A percentile compares a stretch with the other conserved stretches of the same genome.
phyloP scores from a whole-genome alignment of 2,329 filamentous ascomycete species.

The Botrytis hyacinthi region DNA sequence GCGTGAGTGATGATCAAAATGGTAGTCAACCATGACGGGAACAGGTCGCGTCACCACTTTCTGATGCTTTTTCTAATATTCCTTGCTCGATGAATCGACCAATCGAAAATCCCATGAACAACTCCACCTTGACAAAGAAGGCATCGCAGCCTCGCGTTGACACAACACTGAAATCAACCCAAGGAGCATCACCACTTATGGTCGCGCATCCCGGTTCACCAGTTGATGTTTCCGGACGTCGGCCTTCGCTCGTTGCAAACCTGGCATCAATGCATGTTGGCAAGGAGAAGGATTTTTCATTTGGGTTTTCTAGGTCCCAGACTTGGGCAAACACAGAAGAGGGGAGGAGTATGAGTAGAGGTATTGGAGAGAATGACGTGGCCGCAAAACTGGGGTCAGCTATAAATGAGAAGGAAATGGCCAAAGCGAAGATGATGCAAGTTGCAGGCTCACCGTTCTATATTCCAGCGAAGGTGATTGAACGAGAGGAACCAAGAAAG shows the following conservation, averaged over 20 bases:
- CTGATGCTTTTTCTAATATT: conserved; percentile 37
- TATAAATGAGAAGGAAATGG: conserved; percentile 22
- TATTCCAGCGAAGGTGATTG: conserved; percentile 36
- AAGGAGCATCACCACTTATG: conserved; percentile 33
- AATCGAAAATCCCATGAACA: conserved; percentile 32
- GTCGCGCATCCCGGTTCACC: conserved; percentile 39
- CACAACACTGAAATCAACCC: conserved; percentile 36
- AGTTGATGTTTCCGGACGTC: conserved; percentile 34
- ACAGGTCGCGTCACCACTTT: conserved; percentile 55
- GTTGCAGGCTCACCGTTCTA: conserved; percentile 31
- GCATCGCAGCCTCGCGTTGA: conserved; percentile 28
- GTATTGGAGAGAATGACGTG: conserved; percentile 36
- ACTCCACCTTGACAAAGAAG: conserved; percentile 22
- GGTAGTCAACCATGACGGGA: conserved; percentile 53
- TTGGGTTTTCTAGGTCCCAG: conserved; percentile 29
- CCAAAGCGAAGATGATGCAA: conserved; percentile 28
- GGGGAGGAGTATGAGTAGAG: conserved; percentile 22
- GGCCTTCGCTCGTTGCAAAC: conserved; percentile 32
- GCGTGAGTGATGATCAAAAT: conserved; percentile 37
- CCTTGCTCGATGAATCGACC: conserved; percentile 34
- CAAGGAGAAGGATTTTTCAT: conserved; percentile 28
- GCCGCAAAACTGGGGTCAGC: conserved; percentile 34
- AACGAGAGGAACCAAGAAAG: conserved; percentile 31
- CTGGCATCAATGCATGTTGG: conserved; percentile 32
- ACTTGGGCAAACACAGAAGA: conserved; percentile 11